Base-by-base conservation (phyloP, 192 early-diverging fungal genomes). In the Ramicandelaber brevisporus region DNA sequence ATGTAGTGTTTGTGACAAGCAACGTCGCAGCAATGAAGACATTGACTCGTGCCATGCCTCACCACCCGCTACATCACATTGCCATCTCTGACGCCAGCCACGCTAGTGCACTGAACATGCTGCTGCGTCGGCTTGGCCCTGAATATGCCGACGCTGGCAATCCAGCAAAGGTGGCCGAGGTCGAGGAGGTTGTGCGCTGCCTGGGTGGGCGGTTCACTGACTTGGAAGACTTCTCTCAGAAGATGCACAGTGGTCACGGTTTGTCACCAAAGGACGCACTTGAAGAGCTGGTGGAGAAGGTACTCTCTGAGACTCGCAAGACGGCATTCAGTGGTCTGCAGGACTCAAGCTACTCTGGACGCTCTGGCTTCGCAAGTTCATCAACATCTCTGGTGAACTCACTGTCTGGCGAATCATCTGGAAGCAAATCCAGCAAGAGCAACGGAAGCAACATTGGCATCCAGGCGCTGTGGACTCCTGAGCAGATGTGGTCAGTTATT, bases 121-220 rank as follows among this genome's bases (percentile, higher is more conserved):
- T 56, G 12, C 47, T 59, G 36, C 33, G 47, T 11, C 51, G 60
- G 27, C 43, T 70, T 2, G 56, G 52, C 4, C 21, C 36, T 6
- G 30, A 30, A 2, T 10, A 24, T 14, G 9, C 33, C 4, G n/a
- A 36, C 9, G 11, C 25, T 6, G 17, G 21, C 24, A 11, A 25
- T 4, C 29, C 24, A 2, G 21, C 23, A 4, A 24, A 9, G 7
- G 12, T 41, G 11, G 21, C 21, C 10, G 40, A 45, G 10, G 26
- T 55, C 11, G 27, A 32, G 24, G 20, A 33, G 6, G 57, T 59
- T 4, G 73, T 90, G 9, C 33, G 54, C 14, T 59, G 60, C 1
- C 54, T 99, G 8, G 93, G 89, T 15, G 93, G 93, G 11, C 65
- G 93, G 10, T 46, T 90, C 10, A 79, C 73, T 18, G 87, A 99